phyloP scores from a whole-genome alignment of 805 yeast species.

The Candida koratica region DNA sequence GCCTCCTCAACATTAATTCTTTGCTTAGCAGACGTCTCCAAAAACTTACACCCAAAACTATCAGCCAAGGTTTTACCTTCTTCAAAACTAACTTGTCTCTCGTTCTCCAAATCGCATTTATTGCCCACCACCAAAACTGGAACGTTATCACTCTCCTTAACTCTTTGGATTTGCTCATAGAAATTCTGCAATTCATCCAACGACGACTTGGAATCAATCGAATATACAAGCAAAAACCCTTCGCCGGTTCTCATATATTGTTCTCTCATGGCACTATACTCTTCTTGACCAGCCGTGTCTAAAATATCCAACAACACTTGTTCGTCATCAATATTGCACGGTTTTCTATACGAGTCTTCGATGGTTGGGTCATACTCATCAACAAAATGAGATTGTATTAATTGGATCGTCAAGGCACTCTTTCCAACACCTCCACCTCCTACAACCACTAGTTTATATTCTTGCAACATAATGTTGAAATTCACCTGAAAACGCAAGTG shows the following conservation, averaged over 20 bases:
- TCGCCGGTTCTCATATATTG: constrained; percentile 96
- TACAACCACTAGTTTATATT: constrained; percentile 90
- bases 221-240: constrained; percentile 85
- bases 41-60: constrained; percentile 64
- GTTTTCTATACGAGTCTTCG: constrained; percentile 88
- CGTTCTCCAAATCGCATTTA: constrained; percentile 70
- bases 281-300: constrained; percentile 99
- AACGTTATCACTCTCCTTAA: constrained; percentile 67
- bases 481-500: constrained; percentile 7
- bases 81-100: constrained; percentile 67
- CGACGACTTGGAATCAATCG: constrained; percentile 79
- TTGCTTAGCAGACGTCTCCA: constrained; percentile 92
- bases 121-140: constrained; percentile 81
- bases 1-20: constrained; percentile 87
- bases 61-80: constrained; percentile 63
- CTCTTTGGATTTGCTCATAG: constrained; percentile 71
- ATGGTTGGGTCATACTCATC: constrained; percentile 98
- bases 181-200: constrained; percentile 82
- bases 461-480: constrained; percentile 53
- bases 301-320: constrained; percentile 76
- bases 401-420: constrained; percentile 90
- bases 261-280: constrained; percentile 80
- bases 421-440: constrained; percentile 99
- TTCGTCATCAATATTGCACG: constrained; percentile 76
- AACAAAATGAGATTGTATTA: constrained; percentile 91